Base-by-base conservation (phyloP, 2,329 filamentous ascomycete genomes). In the Cryphonectria radicalis region DNA sequence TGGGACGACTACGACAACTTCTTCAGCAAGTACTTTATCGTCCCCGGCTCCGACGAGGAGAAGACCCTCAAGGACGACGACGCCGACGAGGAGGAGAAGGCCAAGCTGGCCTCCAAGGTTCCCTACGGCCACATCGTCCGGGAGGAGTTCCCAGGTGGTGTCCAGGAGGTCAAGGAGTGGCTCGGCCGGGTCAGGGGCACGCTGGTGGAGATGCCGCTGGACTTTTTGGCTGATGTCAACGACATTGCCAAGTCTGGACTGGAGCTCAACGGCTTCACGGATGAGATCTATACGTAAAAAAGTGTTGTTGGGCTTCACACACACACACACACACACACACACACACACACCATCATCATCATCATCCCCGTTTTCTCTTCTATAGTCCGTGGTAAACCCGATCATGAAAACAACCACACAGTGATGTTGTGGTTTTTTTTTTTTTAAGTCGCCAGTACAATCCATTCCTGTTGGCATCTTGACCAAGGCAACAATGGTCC, bases 81-180 rank as follows among this genome's bases (percentile, higher is more conserved):
- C n/a, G 82, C 81, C 68, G 81, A 82, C 13, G 81, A 85, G 70
- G 80, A 81, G 79, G 82, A 85, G 70, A 80, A 81, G 79, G 82
- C 74, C 63, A 80, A 82, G 22, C 82, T 83, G 72, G 82, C 84
- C 4, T 84, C 86, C 40, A 88, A 89, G 79, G 94, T 94, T 76
- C 88, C 91, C 77, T 95, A 94, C 82, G 95, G 95, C 0, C 95
- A 98, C 82, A 93, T 97, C 1, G 92, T 97, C 63, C 89, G 89
- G 77, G 91, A 93, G 67, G 90, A 95, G 77, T 93, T 97, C 80
- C 85, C 88, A 0, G 88, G 91, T 74, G 93, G 95, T 10, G 90
- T 91, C 62, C 83, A 83, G n/a, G 90, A 93, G 79, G 85, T 94
- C 72, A 94, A 93, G 82, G 88, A 91, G 66, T 87, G 90, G 82